Evolutionary conservation across 1,139 yeast genomes (phyloP), one percentile per base, ranked within the genome.

Genomic region (Pichia sp.): DNA sequence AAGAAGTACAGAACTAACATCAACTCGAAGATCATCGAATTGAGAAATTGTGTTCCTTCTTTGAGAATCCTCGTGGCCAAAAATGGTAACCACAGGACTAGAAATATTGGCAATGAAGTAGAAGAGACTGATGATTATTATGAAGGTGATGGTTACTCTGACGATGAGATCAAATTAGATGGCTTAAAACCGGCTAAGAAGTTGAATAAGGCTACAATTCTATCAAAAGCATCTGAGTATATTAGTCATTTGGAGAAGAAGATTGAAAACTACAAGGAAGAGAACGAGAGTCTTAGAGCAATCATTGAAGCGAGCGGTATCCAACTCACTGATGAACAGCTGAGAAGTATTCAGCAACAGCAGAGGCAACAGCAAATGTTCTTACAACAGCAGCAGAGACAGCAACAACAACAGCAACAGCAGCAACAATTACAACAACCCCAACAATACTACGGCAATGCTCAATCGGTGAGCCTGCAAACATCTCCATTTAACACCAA

Each of bases 1-100:
- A 80, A 81, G 58, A 76, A 82, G 52, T 82, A 82, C 58, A 65
- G 93, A 50, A 79, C 86, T 22, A 80, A 79, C 51, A 79, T 82
- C 50, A 82, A 82, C 54, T 74, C 81, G 41, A 81, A 81, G 59
- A 81, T 82, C 34, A 55, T 76, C 38, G 79, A 78, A 38, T 69
- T 82, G 32, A 63, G 88, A 46, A 86, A 82, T 48, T 83, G 84
- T 28, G 91, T 82, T 19, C 93, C 93, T 2, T 64, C 80, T 3
- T 62, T 74, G 35, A 60, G 77, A 41, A 69, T 73, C 22, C 65
- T 57, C 13, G 52, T 56, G 13, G 53, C 62, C 6, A 54, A 51
- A 36, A 51, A 45, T 30, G 49, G 53, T 64, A 40, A 49, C 35
- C 38, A 64, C 63, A 49, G 52, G 35, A 42, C 52, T 0, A 41